A percentile compares a stretch with the other conserved stretches of the same genome.
These are phyloP conservation scores for Colletotrichum tanaceti DNA, from an alignment of 2,329 filamentous ascomycete species.

Conservation along the genomic window DNA sequence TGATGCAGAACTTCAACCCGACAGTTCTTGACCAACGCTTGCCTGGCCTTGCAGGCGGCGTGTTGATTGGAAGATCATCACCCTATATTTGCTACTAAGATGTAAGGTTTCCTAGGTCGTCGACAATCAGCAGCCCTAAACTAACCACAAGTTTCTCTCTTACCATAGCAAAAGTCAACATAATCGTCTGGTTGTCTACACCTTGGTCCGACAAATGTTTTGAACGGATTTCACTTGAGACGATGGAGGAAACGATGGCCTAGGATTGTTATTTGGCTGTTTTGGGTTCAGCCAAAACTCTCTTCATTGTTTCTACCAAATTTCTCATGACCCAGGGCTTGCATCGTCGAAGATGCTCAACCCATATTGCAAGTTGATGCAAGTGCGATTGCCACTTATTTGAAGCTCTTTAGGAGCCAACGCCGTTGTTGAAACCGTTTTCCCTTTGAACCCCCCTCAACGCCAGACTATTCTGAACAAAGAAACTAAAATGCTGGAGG, in stretches of 20 bases:
- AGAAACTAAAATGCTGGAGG: conserved; percentile 36
- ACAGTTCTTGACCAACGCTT: conserved; percentile 9
- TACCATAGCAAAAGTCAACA: background rate
- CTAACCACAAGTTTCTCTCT: background rate
- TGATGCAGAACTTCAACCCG: background rate
- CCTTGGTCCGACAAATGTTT: conserved; percentile 26
- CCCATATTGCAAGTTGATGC: conserved; percentile 43
- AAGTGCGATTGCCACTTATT: conserved; percentile 46
- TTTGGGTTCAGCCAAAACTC: conserved; percentile 21
- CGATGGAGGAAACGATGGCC: conserved; percentile 18
- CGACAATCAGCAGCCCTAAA: background rate
- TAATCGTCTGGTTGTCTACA: conserved; percentile 14
- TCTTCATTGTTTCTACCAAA: conserved; percentile 34
- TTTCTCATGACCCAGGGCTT: conserved; percentile 40
- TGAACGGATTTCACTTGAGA: conserved; percentile 33
- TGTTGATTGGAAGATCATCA: conserved; percentile 28
- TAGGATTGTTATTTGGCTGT: conserved; percentile 26
- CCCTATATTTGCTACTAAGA: conserved; percentile 31
- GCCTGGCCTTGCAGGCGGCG: background rate
- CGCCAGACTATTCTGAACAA: conserved; percentile 51
- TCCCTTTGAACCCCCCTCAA: conserved; percentile 53
- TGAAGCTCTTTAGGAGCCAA: conserved; percentile 50
- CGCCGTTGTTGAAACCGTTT: conserved; percentile 68
- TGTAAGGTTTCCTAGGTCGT: conserved; percentile 12
- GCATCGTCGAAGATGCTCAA: conserved; percentile 58